Base-by-base conservation (phyloP, 108 stramenopile species). In the Thalassiosira profunda region DNA sequence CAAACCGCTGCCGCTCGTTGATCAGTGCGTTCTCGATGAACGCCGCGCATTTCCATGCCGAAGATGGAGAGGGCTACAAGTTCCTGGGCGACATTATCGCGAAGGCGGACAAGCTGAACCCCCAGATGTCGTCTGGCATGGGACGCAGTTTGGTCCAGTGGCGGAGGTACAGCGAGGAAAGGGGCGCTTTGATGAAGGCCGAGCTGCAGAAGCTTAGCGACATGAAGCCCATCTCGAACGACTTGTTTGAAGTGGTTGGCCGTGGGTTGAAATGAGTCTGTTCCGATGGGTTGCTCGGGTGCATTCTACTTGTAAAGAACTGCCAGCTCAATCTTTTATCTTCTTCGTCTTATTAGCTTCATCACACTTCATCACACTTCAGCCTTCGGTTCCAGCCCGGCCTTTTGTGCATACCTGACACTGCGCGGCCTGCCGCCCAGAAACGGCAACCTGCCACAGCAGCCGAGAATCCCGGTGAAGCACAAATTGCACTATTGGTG, bases 1-100 rank as follows among this genome's bases (percentile, higher is more conserved):
- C 95, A 12, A 93, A 93, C 72, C 76, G 88, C 2, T 80, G 81
- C 35, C 78, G 88, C 15, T 83, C 93, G 8, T 55, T 94, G 29
- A 55, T 94, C 14, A 47, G 61, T 14, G 79, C 70, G 8, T 92
- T 94, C 46, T 81, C 88, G 8, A 72, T 67, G 47, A 91, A 92
- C 63, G 55, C 71, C 10, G 46, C 63, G 10, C 67, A 68, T 38
- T 96, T 94, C 73, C 95, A 96, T 58, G 81, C 80, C 17, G 72
- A 82, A 35, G 74, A 84, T 56, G 95, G 95, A 33, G 58, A 67
- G 14, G 94, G 91, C 1, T 96, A 96, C 83, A 65, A 56, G 31
- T 90, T 93, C 54, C 25, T 96, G 14, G 85, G 63, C 15, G 86
- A 90, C 21, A 81, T 76, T 24, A 51, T 72, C 3, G 43, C 53